phyloP scores from a whole-genome alignment of 208 protist genomes.

The Leishmania lainsoni region DNA sequence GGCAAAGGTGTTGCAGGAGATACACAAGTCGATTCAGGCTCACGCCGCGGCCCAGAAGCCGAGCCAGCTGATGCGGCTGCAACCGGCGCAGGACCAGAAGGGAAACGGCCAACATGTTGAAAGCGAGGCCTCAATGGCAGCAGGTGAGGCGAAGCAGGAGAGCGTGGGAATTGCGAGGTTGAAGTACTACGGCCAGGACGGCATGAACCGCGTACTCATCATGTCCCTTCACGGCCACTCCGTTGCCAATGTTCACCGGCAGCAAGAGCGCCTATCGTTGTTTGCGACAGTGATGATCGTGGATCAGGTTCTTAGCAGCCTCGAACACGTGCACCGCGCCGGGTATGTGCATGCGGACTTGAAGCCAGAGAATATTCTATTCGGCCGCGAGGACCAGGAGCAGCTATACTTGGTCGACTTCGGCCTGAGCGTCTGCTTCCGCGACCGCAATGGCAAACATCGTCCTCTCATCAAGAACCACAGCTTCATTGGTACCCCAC shows the following conservation, averaged over 20 bases:
- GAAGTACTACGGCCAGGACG: slow-evolving; percentile 96
- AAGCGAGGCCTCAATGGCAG: neutral
- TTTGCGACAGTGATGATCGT: slow-evolving; percentile 99
- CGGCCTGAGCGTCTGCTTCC: slow-evolving; percentile 72
- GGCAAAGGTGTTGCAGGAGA: slow-evolving; percentile 89
- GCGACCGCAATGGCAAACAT: slow-evolving; percentile 64
- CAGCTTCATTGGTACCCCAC: slow-evolving; percentile 75
- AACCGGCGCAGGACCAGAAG: neutral
- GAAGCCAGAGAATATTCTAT: slow-evolving; percentile 91
- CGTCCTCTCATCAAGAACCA: slow-evolving; percentile 73
- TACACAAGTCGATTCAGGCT: slow-evolving; percentile 54
- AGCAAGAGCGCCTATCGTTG: slow-evolving; percentile 89
- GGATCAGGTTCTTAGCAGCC: slow-evolving; percentile 93
- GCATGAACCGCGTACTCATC: slow-evolving; percentile 98
- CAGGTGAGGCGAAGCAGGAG: slow-evolving; percentile 14
- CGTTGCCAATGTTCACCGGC: slow-evolving; percentile 94
- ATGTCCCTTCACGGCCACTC: slow-evolving; percentile 98
- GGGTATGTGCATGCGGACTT: slow-evolving; percentile 87
- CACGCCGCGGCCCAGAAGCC: slow-evolving; percentile 7
- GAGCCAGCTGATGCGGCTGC: neutral
- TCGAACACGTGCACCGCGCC: slow-evolving; percentile 94
- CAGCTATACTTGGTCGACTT: slow-evolving; percentile 82
- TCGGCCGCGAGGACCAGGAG: slow-evolving; percentile 61
- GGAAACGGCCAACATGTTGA: neutral
- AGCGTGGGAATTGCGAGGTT: slow-evolving; percentile 89